Conservation (phyloP, 2,329 filamentous ascomycete species). For the Monilinia laxa region DNA sequence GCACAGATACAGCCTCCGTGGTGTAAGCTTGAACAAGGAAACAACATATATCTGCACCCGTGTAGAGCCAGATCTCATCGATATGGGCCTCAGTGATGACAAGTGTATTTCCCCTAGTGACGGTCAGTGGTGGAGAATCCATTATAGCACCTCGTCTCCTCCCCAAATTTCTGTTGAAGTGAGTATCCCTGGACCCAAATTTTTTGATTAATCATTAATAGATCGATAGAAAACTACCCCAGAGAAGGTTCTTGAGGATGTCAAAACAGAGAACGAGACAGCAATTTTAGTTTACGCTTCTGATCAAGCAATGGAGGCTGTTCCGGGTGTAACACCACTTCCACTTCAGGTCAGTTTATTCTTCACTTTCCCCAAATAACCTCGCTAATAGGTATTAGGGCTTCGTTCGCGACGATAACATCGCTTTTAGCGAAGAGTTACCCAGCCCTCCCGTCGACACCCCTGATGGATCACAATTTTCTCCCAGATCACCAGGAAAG, state of each 20-base stretch:
- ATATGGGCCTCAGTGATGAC: constrained; percentile 43
- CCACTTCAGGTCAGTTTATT: constrained; percentile 41
- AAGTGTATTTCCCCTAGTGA: constrained; percentile 29
- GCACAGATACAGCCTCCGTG: constrained; percentile 51
- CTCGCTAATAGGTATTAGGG: constrained; percentile 40
- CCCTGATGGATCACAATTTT: constrained; percentile 13
- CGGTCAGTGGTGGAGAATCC: constrained; percentile 59
- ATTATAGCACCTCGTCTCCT: constrained; percentile 44
- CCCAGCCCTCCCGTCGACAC: constrained; percentile 23
- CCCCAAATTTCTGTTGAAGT: constrained; percentile 53
- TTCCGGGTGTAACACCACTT: constrained; percentile 41
- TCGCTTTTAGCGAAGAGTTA: constrained; percentile 52
- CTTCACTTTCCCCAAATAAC: background rate
- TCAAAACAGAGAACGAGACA: constrained; percentile 50
- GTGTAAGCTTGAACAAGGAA: constrained; percentile 49
- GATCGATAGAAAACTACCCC: constrained; percentile 48
- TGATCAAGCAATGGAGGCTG: constrained; percentile 46
- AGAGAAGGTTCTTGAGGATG: constrained; percentile 47
- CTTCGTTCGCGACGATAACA: constrained; percentile 54
- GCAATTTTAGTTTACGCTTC: constrained; percentile 55
- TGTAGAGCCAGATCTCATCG: constrained; percentile 45
- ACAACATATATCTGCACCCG: constrained; percentile 53
- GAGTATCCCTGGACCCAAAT: constrained; percentile 29
- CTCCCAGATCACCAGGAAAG: constrained; percentile 32
- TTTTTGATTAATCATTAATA: constrained; percentile 2